Conservation (phyloP, 2,329 filamentous ascomycete genomes). For the Aulographum hederae region DNA sequence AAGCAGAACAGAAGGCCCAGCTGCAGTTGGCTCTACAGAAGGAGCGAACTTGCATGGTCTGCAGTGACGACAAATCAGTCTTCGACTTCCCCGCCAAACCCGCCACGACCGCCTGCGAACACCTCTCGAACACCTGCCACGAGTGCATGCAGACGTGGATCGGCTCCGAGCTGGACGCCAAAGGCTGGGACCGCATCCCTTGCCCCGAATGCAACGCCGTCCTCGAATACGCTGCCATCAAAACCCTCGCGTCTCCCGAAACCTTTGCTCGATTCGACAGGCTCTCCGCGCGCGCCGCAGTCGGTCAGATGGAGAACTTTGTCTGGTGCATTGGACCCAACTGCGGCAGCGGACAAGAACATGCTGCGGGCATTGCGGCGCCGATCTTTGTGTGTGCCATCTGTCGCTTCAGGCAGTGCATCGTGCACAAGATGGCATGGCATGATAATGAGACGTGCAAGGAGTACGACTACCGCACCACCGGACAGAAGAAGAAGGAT, state of each 20-base stretch:
- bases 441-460: conserved; percentile 20
- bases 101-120: conserved; percentile 16
- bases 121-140: conserved; percentile 16
- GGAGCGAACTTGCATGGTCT: conserved; percentile 28
- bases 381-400: conserved; percentile 22
- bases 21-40: not conserved
- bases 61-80: conserved; percentile 13
- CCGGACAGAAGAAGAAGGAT: conserved; percentile 3
- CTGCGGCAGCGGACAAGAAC: conserved; percentile 35
- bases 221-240: conserved; percentile 27
- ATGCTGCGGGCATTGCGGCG: conserved; percentile 18
- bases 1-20: not conserved
- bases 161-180: conserved; percentile 15
- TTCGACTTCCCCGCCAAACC: conserved; percentile 14
- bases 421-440: conserved; percentile 17
- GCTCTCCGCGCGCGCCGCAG: conserved; percentile 23
- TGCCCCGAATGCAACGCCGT: conserved; percentile 33
- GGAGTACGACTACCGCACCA: conserved; percentile 18
- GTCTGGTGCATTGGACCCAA: conserved; percentile 31
- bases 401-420: conserved; percentile 19
- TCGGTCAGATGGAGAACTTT: conserved; percentile 28
- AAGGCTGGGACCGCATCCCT: conserved; percentile 27
- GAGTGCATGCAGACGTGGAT: conserved; percentile 22
- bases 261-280: conserved; percentile 29
- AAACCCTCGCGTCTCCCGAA: conserved; percentile 23